Evolutionary conservation across 768 basidiomycete species (phyloP), one percentile per base, ranked within the genome.

Genomic region (Mycena filopes): DNA sequence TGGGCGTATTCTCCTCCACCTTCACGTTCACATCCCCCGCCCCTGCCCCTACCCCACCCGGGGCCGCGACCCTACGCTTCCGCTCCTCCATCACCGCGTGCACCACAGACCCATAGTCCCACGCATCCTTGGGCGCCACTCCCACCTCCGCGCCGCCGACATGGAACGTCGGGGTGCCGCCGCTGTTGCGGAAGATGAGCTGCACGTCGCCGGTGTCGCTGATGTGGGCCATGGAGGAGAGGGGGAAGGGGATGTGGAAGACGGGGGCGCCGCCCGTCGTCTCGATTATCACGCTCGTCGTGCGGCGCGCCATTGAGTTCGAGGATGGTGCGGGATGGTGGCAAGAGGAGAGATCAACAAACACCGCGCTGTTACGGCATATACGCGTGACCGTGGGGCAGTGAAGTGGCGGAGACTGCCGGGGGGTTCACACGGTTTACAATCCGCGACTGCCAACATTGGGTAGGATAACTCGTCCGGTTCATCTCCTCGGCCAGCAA

Each of bases 101-200:
- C 8, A 63, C 40, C n/a, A 58, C 60, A 23, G 36, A 38, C 15
- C n/a, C 31, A n/a, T 49, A 59, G 47, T 65, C 56, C 43, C 36
- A 56, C n/a, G 55, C 68, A 3, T 58, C 55, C 45, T 2, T 38
- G 0, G 46, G 6, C 18, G 15, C 21, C 4, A 69, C 40, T 12
- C 63, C 67, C 2, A 69, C 56, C 33, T 65, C 68, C 40, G 68
- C 63, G 6, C 61, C 59, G 31, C 68, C 68, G 16, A 69, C 60
- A 26, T 65, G 64, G 56, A 69, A 69, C 4, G 51, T 65, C 6
- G 68, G 68, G 16, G 15, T 65, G 16, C 68, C 68, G 12, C 64
- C 68, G 20, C 4, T 29, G 46, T 62, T 65, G 15, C 59, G 31
- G 46, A 69, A 69, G 31, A 66, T 13, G 20, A 66, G 31, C 28